Evolutionary conservation across 148 eudicot species (phyloP).

Genomic region (Rhododendron henanense): DNA sequence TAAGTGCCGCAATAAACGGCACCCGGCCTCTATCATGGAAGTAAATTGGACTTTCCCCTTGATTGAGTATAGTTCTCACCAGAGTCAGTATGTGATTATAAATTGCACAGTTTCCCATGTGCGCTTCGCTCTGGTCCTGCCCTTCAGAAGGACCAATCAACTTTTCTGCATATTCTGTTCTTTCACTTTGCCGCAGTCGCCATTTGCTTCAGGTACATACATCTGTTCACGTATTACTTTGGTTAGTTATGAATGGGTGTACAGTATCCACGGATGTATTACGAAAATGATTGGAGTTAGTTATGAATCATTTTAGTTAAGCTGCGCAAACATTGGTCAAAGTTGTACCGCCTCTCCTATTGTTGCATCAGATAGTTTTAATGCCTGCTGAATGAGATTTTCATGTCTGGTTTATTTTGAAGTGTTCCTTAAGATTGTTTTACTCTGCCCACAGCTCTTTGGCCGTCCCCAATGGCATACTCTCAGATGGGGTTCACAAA

Average conservation of each 20-base stretch:
- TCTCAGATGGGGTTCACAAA: constrained; percentile 47
- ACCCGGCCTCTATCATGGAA: too few relatives aligned
- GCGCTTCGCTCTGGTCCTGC: constrained; percentile 94
- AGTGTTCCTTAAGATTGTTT: neutral
- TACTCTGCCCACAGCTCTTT: constrained; percentile 28
- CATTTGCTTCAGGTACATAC: constrained; percentile 76
- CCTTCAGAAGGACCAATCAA: constrained; percentile 70
- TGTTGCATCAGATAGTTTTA: too few relatives aligned
- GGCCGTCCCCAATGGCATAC: constrained; percentile 65
- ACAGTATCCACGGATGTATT: too few relatives aligned
- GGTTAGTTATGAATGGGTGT: too few relatives aligned
- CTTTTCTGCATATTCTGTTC: constrained; percentile 73
- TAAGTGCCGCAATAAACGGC: too few relatives aligned
- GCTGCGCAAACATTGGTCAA: too few relatives aligned
- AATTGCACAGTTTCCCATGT: constrained; percentile 65
- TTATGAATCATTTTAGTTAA: too few relatives aligned
- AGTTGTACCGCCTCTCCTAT: too few relatives aligned
- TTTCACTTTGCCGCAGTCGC: constrained; percentile 90
- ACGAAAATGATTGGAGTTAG: too few relatives aligned
- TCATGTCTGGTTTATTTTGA: neutral
- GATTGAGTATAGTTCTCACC: too few relatives aligned
- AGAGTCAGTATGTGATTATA: neutral
- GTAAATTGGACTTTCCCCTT: too few relatives aligned
- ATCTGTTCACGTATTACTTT: too few relatives aligned
- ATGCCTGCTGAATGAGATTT: neutral